Conservation (phyloP, 768 basidiomycete genomes). For the Daedalea quercina region DNA sequence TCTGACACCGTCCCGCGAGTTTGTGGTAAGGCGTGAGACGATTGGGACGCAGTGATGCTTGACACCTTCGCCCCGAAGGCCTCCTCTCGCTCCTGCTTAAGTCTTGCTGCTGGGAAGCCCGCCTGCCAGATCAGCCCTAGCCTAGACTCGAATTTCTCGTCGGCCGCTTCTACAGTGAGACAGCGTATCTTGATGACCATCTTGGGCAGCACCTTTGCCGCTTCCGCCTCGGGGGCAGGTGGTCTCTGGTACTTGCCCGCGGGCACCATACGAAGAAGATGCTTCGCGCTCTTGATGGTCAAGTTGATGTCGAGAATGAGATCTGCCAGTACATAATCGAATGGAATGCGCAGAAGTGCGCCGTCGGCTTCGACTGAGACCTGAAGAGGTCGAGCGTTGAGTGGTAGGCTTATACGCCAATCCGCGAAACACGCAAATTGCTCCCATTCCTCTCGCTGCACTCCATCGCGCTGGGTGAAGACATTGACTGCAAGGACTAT, state of each 20-base stretch:
- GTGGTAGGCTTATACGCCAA: slow-evolving; percentile 37
- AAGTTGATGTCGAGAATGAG: slow-evolving; percentile 66
- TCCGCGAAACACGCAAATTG: slow-evolving; percentile 58
- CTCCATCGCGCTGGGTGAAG: slow-evolving; percentile 30
- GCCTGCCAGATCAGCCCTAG: slow-evolving; percentile 69
- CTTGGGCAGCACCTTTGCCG: slow-evolving; percentile 63
- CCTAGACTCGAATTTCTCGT: slow-evolving; percentile 78
- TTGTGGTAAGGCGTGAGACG: slow-evolving; percentile 14
- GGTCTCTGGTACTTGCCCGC: slow-evolving; percentile 46
- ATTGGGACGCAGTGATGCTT: slow-evolving; percentile 45
- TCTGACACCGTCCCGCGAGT: slow-evolving; percentile 32
- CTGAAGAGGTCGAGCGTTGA: slow-evolving; percentile 25
- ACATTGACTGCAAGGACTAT: slow-evolving; percentile 55
- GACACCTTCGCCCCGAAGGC: slow-evolving; percentile 76
- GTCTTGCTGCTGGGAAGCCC: slow-evolving; percentile 64
- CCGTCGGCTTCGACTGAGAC: slow-evolving; percentile 56
- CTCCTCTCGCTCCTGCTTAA: slow-evolving; percentile 67
- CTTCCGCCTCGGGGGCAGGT: slow-evolving; percentile 62
- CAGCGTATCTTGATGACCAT: slow-evolving; percentile 51
- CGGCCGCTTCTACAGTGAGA: slow-evolving; percentile 70
- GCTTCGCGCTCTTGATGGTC: slow-evolving; percentile 66
- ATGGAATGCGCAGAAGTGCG: slow-evolving; percentile 72
- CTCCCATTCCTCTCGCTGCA: slow-evolving; percentile 54
- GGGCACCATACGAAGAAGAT: slow-evolving; percentile 52
- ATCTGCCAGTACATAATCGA: slow-evolving; percentile 68